These are phyloP conservation scores for Saccharomycopsis hybrid DNA, from an alignment of 1,139 yeast species.

Conservation along the genomic window DNA sequence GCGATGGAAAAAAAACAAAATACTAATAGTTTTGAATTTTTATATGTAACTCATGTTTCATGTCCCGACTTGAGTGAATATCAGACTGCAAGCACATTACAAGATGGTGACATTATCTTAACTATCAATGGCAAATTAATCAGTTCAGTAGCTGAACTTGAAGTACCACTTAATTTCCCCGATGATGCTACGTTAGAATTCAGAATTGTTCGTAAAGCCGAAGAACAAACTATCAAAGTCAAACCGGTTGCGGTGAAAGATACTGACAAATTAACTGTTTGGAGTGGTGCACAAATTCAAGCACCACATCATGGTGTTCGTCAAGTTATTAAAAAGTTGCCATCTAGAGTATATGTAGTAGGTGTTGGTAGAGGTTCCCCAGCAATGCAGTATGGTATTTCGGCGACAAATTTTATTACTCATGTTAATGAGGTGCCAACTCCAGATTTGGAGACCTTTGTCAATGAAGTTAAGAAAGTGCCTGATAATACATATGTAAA, in stretches of 20 bases:
- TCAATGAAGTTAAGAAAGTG: conserved; percentile 54
- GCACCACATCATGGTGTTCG: conserved; percentile 65
- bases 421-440: conserved; percentile 80
- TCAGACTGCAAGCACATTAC: conserved; percentile 29
- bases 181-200: conserved; percentile 39
- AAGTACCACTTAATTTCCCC: conserved; percentile 36
- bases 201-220: conserved; percentile 57
- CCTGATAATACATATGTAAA: conserved; percentile 79
- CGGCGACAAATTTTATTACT: conserved; percentile 77
- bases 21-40: conserved; percentile 65
- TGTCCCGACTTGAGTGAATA: conserved; percentile 32
- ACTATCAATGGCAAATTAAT: conserved; percentile 62
- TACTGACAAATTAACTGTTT: conserved; percentile 62
- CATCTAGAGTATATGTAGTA: conserved; percentile 75
- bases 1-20: conserved; percentile 49
- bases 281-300: conserved; percentile 76
- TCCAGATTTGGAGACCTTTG: conserved; percentile 58
- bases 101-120: conserved; percentile 66
- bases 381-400: conserved; percentile 75
- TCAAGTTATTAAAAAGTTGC: conserved; percentile 70
- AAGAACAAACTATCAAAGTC: conserved; percentile 49
- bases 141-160: conserved; percentile 61
- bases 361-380: conserved; percentile 76
- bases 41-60: conserved; percentile 66
- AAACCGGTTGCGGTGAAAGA: conserved; percentile 52